Percentiles rank a stretch among this genome's conserved stretches.
These are phyloP conservation scores for Globisporangium parvum DNA, from an alignment of 352 stramenopile species.

Conservation along the genomic window DNA sequence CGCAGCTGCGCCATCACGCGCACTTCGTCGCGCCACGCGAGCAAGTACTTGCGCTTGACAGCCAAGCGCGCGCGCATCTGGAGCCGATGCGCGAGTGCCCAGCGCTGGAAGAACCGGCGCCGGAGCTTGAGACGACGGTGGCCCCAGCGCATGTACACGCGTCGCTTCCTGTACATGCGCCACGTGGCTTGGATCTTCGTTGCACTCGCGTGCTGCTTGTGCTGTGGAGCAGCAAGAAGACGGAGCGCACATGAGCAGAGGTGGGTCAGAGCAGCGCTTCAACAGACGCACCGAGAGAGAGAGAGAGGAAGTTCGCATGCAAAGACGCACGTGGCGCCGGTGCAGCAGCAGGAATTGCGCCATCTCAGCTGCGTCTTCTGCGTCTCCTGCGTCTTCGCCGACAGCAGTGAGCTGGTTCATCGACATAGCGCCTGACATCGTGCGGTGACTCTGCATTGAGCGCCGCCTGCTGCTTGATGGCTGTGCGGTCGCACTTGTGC, in stretches of 20 bases:
- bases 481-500: slow-evolving; percentile 1
- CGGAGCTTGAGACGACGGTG: slow-evolving; percentile 20
- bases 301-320: slow-evolving; percentile 6
- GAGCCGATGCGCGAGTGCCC: slow-evolving; percentile 38
- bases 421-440: slow-evolving; percentile 10
- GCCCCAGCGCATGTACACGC: slow-evolving; percentile 42
- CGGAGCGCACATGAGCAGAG: neutral
- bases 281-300: neutral
- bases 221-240: slow-evolving; percentile 3
- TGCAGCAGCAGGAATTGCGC: slow-evolving; percentile 24
- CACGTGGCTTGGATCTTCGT: slow-evolving; percentile 45
- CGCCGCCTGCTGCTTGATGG: neutral
- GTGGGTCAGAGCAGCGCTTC: neutral
- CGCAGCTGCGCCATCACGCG: slow-evolving; percentile 36
- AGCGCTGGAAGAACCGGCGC: slow-evolving; percentile 39
- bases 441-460: slow-evolving; percentile 6
- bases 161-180: slow-evolving; percentile 38
- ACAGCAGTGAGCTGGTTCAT: slow-evolving; percentile 3
- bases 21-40: slow-evolving; percentile 42
- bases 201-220: slow-evolving; percentile 22
- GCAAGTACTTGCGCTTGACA: slow-evolving; percentile 31
- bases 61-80: slow-evolving; percentile 25
- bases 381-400: slow-evolving; percentile 16
- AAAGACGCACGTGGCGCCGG: slow-evolving; percentile 22
- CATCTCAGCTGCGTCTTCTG: slow-evolving; percentile 16